Conservation (phyloP, 768 basidiomycete genomes). For the Psilocybe azurescens region DNA sequence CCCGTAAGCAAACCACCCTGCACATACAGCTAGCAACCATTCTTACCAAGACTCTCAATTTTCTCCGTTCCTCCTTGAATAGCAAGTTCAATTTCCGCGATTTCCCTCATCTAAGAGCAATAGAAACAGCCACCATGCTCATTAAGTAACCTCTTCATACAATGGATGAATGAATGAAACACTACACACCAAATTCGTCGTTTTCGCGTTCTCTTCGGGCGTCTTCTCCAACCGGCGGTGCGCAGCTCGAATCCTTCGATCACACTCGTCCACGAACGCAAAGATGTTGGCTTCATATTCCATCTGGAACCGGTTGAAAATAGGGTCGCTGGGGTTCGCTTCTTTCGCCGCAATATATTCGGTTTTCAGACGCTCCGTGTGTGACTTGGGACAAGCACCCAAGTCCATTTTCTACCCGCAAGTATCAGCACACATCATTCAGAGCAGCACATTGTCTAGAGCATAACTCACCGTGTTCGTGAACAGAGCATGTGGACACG, state of each 20-base stretch:
- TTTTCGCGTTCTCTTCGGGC: constrained; percentile 99
- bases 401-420: constrained; percentile 95
- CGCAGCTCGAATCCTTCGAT: constrained; percentile 91
- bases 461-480: constrained; percentile 86
- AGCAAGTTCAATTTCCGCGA: constrained; percentile 98
- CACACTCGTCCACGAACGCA: constrained; percentile 97
- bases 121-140: not conserved
- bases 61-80: constrained; percentile 99
- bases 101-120: constrained; percentile 87
- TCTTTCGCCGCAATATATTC: constrained; percentile 86
- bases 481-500: constrained; percentile 97
- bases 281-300: constrained; percentile 97
- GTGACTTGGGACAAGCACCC: constrained; percentile 95
- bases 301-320: constrained; percentile 87
- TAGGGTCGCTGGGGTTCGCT: constrained; percentile 76
- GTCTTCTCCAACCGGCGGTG: constrained; percentile 98
- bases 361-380: constrained; percentile 91
- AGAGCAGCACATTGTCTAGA: not conserved
- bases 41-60: constrained; percentile 88
- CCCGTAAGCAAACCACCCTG: constrained; percentile 16
- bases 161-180: constrained; percentile 2
- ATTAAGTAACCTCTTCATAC: constrained; percentile 9
- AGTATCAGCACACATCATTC: constrained; percentile 7
- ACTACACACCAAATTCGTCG: constrained; percentile 83
- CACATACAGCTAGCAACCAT: constrained; percentile 11